phyloP scores from a whole-genome alignment of 1,139 yeast genomes.

The Hyphopichia khmerensis region DNA sequence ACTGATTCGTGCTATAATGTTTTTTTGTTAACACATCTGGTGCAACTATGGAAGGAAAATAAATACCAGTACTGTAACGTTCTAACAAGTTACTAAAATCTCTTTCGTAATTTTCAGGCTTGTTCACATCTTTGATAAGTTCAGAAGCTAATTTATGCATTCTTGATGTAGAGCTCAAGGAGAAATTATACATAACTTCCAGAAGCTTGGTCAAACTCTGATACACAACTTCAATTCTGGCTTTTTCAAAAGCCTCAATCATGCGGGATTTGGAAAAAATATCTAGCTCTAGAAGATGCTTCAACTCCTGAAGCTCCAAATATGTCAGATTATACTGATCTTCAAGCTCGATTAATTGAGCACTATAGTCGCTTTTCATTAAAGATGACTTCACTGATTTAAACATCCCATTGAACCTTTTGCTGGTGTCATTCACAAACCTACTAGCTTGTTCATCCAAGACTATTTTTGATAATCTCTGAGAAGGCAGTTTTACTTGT shows the following conservation, averaged over 20 bases:
- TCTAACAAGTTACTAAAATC: constrained; percentile 28
- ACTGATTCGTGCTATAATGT: constrained; percentile 25
- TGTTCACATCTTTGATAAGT: constrained; percentile 24
- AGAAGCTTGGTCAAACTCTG: constrained; percentile 35
- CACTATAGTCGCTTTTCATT: constrained; percentile 30
- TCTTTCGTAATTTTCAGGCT: constrained; percentile 22
- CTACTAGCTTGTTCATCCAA: constrained; percentile 19
- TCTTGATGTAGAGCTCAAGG: constrained; percentile 26
- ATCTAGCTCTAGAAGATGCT: constrained; percentile 30
- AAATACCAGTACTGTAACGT: constrained; percentile 39
- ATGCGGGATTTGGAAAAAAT: constrained; percentile 20
- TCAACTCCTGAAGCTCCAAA: constrained; percentile 30
- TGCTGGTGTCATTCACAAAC: constrained; percentile 28
- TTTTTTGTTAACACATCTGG: constrained; percentile 24
- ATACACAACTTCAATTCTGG: constrained; percentile 35
- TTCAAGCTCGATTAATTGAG: constrained; percentile 29
- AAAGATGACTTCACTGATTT: constrained; percentile 29
- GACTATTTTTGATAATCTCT: constrained; percentile 6
- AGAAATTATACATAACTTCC: constrained; percentile 32
- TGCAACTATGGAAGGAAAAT: constrained; percentile 34
- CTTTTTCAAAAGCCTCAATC: constrained; percentile 37
- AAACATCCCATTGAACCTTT: constrained; percentile 32
- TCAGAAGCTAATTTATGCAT: constrained; percentile 26
- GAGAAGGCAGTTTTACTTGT: constrained; percentile 2
- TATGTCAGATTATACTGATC: constrained; percentile 32